Evolutionary conservation across 305 asterid species (phyloP).

Genomic region (Fraxinus floribunda): DNA sequence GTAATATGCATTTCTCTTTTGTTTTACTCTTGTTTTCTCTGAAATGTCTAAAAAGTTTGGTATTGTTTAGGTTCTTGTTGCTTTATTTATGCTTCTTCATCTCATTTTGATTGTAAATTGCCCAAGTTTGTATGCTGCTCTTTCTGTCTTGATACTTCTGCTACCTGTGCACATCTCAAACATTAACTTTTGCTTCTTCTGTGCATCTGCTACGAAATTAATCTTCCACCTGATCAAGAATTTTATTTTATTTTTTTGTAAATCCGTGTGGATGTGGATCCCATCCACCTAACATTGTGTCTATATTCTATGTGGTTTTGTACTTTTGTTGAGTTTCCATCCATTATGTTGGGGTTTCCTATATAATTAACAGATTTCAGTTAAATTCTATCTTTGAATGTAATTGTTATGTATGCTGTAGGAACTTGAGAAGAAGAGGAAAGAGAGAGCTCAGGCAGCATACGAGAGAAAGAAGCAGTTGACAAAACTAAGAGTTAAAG

Average conservation of each 20-base stretch:
- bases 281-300: neutral
- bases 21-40: neutral
- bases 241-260: neutral
- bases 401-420: neutral
- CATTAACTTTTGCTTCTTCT: neutral
- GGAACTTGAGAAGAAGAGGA: slow-evolving; percentile 55
- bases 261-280: neutral
- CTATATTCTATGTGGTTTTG: neutral
- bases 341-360: neutral
- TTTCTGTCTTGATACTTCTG: neutral
- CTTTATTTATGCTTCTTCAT: neutral
- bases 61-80: neutral
- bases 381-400: neutral
- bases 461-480: slow-evolving; percentile 56
- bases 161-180: neutral
- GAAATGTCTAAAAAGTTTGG: neutral
- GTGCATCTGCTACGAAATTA: neutral
- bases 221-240: neutral
- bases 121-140: neutral
- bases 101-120: neutral
- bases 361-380: neutral
- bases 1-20: neutral
- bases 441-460: slow-evolving; percentile 46
- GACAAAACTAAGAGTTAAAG: slow-evolving; percentile 39
- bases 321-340: neutral